A percentile compares a stretch with the other conserved stretches of the same genome.
These are phyloP conservation scores for Trichocomaceae sp. DNA, from an alignment of 2,329 filamentous ascomycete genomes.

Conservation along the genomic window DNA sequence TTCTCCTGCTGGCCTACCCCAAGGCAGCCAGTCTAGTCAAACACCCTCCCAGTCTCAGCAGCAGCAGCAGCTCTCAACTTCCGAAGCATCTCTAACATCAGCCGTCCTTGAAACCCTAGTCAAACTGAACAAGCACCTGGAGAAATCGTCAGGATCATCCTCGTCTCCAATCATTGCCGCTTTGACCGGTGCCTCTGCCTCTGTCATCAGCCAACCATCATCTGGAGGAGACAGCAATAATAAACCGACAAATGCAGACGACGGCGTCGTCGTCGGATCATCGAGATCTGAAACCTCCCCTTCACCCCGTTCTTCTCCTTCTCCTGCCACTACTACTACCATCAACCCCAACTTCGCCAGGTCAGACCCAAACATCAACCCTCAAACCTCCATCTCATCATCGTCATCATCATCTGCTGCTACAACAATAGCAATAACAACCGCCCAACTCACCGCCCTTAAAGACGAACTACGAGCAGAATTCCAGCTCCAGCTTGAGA, in stretches of 20 bases:
- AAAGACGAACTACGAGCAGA: slow-evolving; percentile 27
- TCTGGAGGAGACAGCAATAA: not conserved
- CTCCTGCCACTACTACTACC: not conserved
- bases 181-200: slow-evolving; percentile 12
- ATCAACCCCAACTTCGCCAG: not conserved
- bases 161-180: slow-evolving; percentile 21
- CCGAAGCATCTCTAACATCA: slow-evolving; percentile 20
- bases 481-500: slow-evolving; percentile 28
- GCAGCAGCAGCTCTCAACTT: not conserved
- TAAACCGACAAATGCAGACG: not conserved
- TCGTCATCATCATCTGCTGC: not conserved
- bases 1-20: not conserved
- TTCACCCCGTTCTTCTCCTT: not conserved
- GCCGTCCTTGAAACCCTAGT: slow-evolving; percentile 32
- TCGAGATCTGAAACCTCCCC: not conserved
- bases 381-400: not conserved
- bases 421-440: not conserved
- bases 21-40: not conserved
- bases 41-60: slow-evolving; percentile 13
- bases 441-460: slow-evolving; percentile 19
- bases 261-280: not conserved
- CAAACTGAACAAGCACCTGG: slow-evolving; percentile 33
- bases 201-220: not conserved
- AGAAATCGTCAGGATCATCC: slow-evolving; percentile 18
- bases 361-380: too few relatives aligned